Evolutionary conservation across 1,284 basidiomycete genomes (phyloP), one percentile per base, ranked within the genome.

Genomic region (Pascua sp.): DNA sequence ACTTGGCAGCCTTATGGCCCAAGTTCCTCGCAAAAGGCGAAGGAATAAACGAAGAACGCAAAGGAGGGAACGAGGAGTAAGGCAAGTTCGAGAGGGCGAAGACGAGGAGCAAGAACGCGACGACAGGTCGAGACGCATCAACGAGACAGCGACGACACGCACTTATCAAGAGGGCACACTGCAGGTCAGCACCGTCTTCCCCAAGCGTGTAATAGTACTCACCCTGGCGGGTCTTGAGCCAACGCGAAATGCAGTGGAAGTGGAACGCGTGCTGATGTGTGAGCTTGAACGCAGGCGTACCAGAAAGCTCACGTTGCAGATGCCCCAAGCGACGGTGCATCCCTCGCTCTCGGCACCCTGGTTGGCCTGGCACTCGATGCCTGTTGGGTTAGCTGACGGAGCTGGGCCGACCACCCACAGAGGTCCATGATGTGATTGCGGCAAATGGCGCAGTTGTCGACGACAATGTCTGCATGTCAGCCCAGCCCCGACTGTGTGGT

Each of bases 291-390:
- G 13, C 24, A 32, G 38, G 18, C 2, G 15, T n/a, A 43, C 11
- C 17, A 11, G 24, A 7, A 32, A 32, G 24, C 24, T 32, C 70
- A 96, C 95, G 77, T 99, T 99, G 78, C 95, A 99, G 59, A 95
- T 94, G 60, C 95, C 95, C 95, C 95, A 99, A 1, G 96, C 96
- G 5, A 96, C 95, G 57, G 95, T 98, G 73, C 96, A 98, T 71
- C 98, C 72, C 71, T 98, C 95, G 67, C 87, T 93, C 11, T 91
- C 93, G 12, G 93, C 90, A 18, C 91, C 95, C 77, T 98, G 96
- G 78, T 98, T 98, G 42, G 96, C 96, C 77, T 99, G 96, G 77
- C 96, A 99, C 77, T 99, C 96, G 76, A 99, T 99, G 81, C 95
- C 94, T 97, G 69, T 32, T 32, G 5, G 37, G 49, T 47, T 40